phyloP scores from a whole-genome alignment of 148 eudicot species.

The Linanthus parryae region DNA sequence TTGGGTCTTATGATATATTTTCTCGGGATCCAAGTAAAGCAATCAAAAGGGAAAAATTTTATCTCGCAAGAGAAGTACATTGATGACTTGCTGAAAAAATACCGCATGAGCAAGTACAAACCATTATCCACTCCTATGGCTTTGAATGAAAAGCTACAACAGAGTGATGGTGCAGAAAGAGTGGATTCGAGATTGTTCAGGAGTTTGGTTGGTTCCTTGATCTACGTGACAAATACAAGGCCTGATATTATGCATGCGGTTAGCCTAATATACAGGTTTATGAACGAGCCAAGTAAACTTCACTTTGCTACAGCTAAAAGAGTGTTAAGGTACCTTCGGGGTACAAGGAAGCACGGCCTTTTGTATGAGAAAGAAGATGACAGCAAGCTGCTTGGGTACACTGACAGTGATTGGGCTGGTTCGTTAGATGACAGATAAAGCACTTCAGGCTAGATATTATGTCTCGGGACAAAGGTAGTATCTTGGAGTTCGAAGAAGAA shows the following conservation, averaged over 20 bases:
- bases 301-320: neutral
- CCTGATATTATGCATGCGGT: neutral
- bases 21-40: neutral
- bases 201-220: neutral
- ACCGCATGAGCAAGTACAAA: neutral
- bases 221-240: neutral
- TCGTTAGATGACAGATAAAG: conserved; percentile 1
- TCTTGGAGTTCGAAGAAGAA: neutral
- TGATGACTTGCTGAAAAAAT: neutral
- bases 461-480: neutral
- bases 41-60: neutral
- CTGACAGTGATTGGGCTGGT: neutral
- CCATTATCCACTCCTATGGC: neutral
- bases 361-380: neutral
- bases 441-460: neutral
- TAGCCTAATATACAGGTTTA: neutral
- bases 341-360: neutral
- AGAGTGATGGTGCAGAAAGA: neutral
- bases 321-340: neutral
- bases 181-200: neutral
- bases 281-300: neutral
- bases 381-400: neutral
- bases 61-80: neutral
- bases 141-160: neutral
- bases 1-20: neutral